Evolutionary conservation across 176 grass and related monocot genomes (phyloP), one percentile per base, ranked within the genome.

Genomic region (Hyparrhenia diplandra): DNA sequence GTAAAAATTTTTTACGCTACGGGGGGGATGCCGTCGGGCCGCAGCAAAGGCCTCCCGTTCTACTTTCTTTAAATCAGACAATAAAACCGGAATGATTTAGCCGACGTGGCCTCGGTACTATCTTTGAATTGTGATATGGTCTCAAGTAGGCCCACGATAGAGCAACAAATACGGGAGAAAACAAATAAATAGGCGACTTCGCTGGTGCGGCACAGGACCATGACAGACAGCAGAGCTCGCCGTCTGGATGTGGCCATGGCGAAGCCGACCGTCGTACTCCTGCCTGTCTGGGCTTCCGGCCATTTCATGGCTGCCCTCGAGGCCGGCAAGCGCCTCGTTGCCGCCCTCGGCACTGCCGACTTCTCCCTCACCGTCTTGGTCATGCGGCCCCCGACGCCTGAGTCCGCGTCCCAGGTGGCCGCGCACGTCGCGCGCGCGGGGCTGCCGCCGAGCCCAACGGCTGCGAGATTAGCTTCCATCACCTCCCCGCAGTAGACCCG

Each of bases 401-500:
- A 64, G 61, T 64, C 61, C 28, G 13, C 13, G 28, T 64, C 61
- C 1, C 28, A 63, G 60, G 60, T 64, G 28, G 5, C 61, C 61
- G 61, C 28, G 61, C 61, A 64, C 28, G 61, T 64, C 5, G 28
- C 61, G 45, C 16, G 14, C 4, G 45, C 5, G 45, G 16, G 14
- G 5, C 24, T 10, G 10, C 58, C 10, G 23, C 58, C 58, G 58
- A 61, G 11, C 67, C 67, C 36, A 13, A 8, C 20, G 49, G 28
- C 61, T 13, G 27, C 61, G 75, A 28, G 35, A 67, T 85, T 41
- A 14, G 13, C 6, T 87, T 87, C 69, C 69, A 42, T 4, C 69
- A 75, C 13, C 75, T 87, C 29, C 84, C 84, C 3, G 8, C 16
- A 0, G 69, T 87, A 0, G 69, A 87, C 6, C 59, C 69, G 2